phyloP scores from a whole-genome alignment of 345 rosid genomes.

The Limnanthes douglasii region DNA sequence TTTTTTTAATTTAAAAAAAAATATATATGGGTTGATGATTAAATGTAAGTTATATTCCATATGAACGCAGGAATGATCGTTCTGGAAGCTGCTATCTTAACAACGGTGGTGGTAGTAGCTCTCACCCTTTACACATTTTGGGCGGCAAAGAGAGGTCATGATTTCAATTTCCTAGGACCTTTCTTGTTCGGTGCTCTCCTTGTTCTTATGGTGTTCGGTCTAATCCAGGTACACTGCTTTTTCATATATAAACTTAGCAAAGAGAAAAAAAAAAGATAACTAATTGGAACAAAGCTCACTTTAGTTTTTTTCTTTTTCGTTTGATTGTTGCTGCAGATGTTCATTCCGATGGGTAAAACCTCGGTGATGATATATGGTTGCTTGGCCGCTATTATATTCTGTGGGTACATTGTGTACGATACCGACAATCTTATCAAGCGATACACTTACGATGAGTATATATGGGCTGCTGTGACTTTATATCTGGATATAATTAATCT shows the following conservation, averaged over 20 bases:
- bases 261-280: no score
- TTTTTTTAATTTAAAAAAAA: no score
- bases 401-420: constrained; percentile 71
- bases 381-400: constrained; percentile 64
- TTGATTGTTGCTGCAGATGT: constrained; percentile 30
- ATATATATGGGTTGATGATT: no score
- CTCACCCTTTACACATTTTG: constrained; percentile 88
- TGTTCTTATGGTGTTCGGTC: constrained; percentile 45
- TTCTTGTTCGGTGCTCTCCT: constrained; percentile 71
- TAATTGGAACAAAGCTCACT: no score
- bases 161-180: constrained; percentile 84
- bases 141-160: constrained; percentile 86
- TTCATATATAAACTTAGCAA: background rate
- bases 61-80: constrained; percentile 86
- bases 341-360: constrained; percentile 63
- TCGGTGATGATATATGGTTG: constrained; percentile 73
- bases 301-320: background rate
- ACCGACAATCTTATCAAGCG: constrained; percentile 91
- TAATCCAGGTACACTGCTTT: constrained; percentile 44
- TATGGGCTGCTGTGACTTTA: constrained; percentile 48
- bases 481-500: constrained; percentile 59
- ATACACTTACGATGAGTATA: constrained; percentile 48
- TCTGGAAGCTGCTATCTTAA: constrained; percentile 65
- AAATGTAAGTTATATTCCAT: no score
- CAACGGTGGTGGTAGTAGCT: constrained; percentile 52